phyloP scores from a whole-genome alignment of 306 rosid genomes.

The Fragaria iinumae region DNA sequence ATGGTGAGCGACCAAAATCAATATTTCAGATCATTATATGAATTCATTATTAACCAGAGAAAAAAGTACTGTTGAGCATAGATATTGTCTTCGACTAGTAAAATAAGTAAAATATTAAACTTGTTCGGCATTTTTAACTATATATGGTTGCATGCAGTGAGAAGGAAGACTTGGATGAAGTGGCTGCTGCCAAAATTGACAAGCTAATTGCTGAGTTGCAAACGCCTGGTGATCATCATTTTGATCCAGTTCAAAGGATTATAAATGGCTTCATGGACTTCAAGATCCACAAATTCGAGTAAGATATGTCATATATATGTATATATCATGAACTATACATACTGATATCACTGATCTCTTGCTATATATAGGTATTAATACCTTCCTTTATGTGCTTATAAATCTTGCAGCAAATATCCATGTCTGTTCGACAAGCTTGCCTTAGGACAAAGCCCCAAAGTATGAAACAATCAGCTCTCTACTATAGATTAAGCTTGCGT shows the following conservation, averaged over 20 bases:
- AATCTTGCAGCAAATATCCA: slow-evolving; percentile 38
- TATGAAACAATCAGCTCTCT: neutral
- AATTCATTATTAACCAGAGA: neutral
- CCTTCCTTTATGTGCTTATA: neutral
- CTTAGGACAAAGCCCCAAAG: slow-evolving; percentile 53
- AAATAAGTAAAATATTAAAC: neutral
- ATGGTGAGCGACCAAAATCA: neutral
- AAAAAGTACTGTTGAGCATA: neutral
- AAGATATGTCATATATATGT: neutral
- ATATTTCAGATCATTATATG: neutral
- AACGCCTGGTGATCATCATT: neutral
- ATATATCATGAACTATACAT: neutral
- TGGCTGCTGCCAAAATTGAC: slow-evolving; percentile 35
- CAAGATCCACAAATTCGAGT: slow-evolving; percentile 46
- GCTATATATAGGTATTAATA: neutral
- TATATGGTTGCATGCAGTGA: slow-evolving; percentile 27
- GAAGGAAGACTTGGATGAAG: slow-evolving; percentile 39
- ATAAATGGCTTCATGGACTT: slow-evolving; percentile 41
- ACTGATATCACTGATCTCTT: too few relatives aligned
- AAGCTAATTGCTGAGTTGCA: slow-evolving; percentile 35
- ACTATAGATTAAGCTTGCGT: neutral
- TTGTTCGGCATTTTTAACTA: neutral
- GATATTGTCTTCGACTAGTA: neutral
- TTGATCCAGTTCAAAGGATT: slow-evolving; percentile 30
- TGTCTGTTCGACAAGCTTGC: slow-evolving; percentile 27